Evolutionary conservation across 106 monocot species (phyloP), one percentile per base, ranked within the genome.

Genomic region (Apostasia ramifera): DNA sequence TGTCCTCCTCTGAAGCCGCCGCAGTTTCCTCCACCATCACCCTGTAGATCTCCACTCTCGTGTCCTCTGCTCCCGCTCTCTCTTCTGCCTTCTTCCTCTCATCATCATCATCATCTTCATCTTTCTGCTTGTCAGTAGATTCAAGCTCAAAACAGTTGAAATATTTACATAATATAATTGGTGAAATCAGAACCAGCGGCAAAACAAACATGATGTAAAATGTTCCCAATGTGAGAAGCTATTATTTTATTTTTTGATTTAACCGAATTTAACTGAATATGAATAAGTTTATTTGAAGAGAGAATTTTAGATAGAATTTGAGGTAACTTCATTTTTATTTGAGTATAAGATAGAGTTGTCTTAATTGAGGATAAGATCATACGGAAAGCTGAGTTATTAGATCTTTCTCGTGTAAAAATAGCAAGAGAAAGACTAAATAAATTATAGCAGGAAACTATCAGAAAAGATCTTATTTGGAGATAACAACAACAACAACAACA

Each of bases 21-120:
- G 40, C 14, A 9, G 44, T 37, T 65, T 54, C 68, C 9, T 73
- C 40, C 43, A 0, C 6, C 15, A 42, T 11, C 44, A 44, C 44
- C 57, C 49, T 53, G 8, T 59, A 5, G 59, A 59, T 59, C 59
- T 59, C 40, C 40, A 59, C 59, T 7, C 40, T 59, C 5, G 59
- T 59, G 59, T 59, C 59, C 8, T 58, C 58, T 8, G 39, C 59
- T 6, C 37, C 5, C 11, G 78, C 79, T 65, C 80, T 83, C 77
- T 74, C 73, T 60, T 71, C 77, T 12, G 66, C 66, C 61, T 73
- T 66, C 60, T 56, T 61, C 72, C 45, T 70, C 69, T 44, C 40
- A 39, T 81, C 50, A 54, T 43, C 60, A 5, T 74, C 86, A 40
- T 70, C 6, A 5, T 37, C 26, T 26, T 26, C 26, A 26, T 26